Evolutionary conservation across 2,329 filamentous ascomycete genomes (phyloP).

Genomic region (Westerdykella ornata): DNA sequence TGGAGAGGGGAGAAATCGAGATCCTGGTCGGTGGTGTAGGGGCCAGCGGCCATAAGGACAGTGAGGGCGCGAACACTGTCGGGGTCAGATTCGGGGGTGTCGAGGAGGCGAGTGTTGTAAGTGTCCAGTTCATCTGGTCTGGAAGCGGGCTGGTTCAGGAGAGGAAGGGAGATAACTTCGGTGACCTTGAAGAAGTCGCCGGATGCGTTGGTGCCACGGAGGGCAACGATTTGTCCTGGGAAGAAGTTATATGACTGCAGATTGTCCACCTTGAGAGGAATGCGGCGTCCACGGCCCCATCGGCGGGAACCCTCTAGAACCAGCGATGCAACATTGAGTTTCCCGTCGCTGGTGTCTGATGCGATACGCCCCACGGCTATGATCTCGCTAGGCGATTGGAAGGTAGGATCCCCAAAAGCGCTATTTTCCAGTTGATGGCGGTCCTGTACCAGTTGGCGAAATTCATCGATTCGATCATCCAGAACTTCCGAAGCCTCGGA

Average conservation of each 20-base stretch:
- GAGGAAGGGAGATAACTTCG: constrained; percentile 67
- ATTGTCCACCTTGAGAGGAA: constrained; percentile 69
- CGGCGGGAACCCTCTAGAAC: constrained; percentile 83
- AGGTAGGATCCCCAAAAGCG: constrained; percentile 80
- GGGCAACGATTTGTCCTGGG: constrained; percentile 85
- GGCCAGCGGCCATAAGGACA: constrained; percentile 72
- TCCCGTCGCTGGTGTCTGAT: constrained; percentile 78
- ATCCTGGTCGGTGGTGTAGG: constrained; percentile 88
- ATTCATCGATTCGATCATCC: constrained; percentile 92
- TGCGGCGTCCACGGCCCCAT: constrained; percentile 72
- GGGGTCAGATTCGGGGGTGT: constrained; percentile 51
- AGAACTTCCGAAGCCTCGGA: constrained; percentile 88
- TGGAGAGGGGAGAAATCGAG: constrained; percentile 84
- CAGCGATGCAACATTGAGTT: constrained; percentile 75
- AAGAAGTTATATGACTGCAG: constrained; percentile 75
- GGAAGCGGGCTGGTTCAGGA: constrained; percentile 69
- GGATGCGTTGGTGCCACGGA: constrained; percentile 79
- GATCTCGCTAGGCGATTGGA: constrained; percentile 76
- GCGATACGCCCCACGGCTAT: constrained; percentile 88
- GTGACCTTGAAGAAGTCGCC: constrained; percentile 75
- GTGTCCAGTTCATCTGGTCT: constrained; percentile 57
- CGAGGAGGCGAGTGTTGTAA: constrained; percentile 62
- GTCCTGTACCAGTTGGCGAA: constrained; percentile 64
- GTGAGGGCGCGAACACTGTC: constrained; percentile 58
- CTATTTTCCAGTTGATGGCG: constrained; percentile 69